A percentile compares a stretch with the other conserved stretches of the same genome.
Evolutionary conservation across 805 yeast species (phyloP).

Genomic region (Vanderwaltozyma yarrowii): DNA sequence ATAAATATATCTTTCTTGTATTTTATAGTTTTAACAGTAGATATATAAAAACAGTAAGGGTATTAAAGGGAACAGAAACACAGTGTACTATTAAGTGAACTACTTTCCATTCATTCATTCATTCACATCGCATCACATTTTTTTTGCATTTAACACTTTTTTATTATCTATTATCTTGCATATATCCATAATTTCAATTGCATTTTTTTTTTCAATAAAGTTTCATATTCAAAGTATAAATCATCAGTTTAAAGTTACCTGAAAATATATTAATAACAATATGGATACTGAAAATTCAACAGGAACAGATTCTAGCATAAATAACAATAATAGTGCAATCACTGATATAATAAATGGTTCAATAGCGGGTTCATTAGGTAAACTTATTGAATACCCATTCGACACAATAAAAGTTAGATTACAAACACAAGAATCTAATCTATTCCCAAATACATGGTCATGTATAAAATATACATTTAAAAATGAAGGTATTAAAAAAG

Average conservation of each 20-base stretch:
- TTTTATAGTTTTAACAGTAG: too few species aligned
- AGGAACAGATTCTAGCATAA: too few species aligned
- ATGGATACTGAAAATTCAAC: too few species aligned
- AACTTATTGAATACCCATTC: constrained; percentile 80
- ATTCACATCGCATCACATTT: background rate
- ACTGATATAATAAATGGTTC: constrained; percentile 32
- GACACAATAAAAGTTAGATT: constrained; percentile 87
- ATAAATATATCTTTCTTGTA: too few species aligned
- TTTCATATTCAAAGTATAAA: background rate
- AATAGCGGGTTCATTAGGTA: constrained; percentile 71
- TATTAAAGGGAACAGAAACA: too few species aligned
- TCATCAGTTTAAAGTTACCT: too few species aligned
- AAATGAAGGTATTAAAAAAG: constrained; percentile 58
- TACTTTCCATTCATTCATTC: background rate
- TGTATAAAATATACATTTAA: constrained; percentile 52
- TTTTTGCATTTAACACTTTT: too few species aligned
- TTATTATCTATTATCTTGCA: background rate
- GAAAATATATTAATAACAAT: too few species aligned
- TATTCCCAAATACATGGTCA: constrained; percentile 49
- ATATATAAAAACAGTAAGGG: too few species aligned
- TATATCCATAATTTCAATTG: background rate
- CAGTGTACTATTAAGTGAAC: too few species aligned
- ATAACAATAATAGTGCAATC: constrained; percentile 13
- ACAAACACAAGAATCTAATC: constrained; percentile 59
- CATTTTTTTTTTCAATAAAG: background rate